Evolutionary conservation across 2,329 filamentous ascomycete genomes (phyloP), one percentile per base, ranked within the genome.

Genomic region (Hypoxylon sp.): DNA sequence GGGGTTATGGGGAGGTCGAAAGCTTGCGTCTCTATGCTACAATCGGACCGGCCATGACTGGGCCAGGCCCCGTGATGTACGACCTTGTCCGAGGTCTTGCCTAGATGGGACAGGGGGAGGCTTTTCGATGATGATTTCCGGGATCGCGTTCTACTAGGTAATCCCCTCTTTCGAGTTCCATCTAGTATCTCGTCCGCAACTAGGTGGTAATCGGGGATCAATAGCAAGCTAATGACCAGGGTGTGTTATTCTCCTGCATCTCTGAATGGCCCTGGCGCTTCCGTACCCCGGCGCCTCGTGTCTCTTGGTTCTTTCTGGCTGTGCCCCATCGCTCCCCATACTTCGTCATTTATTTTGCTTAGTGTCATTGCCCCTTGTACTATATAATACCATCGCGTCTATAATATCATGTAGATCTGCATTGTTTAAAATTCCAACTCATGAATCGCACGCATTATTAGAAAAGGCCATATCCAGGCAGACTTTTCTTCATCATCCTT

Each of bases 31-130:
- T 48, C 29, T 54, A 40, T 27, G 45, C 43, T 48, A 48, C 26
- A 57, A 56, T 59, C 52, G 52, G 58, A 49, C 55, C 55, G 55
- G 56, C 43, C 48, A 21, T 21, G 17, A 48, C 26, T 49, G 45
- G n/a, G 35, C 30, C 32, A 46, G 19, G 38, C 35, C 51, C 43
- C 47, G 40, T 52, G 47, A 46, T 48, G 47, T 51, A 40, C 40
- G n/a, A 55, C 46, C 25, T 44, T 42, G 16, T 11, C 42, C 35
- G 26, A 34, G 13, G 25, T 55, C 25, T 35, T 46, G 17, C 48
- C 37, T 45, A 29, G 45, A 51, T 38, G 15, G 50, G 41, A 43
- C 21, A 47, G 29, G 29, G 20, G 27, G n/a, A n/a, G n/a, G n/a
- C n/a, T n/a, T 16, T 31, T 47, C 26, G 15, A 48, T 13, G 23